Conservation (phyloP, 306 rosid species). For the Spatholobus suberectus region DNA sequence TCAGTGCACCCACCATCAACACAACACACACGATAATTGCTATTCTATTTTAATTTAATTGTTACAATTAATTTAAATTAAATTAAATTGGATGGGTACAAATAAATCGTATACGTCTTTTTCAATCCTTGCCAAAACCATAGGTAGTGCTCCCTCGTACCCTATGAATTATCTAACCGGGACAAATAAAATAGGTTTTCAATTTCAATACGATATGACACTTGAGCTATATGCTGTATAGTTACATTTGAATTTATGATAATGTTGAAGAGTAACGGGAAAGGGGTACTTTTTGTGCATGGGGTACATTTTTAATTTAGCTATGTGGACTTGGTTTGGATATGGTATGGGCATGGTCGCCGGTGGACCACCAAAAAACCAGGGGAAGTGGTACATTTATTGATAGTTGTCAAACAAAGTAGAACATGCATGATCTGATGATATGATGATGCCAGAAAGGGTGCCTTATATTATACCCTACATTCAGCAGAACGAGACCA, state of each 20-base stretch:
- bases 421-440: conserved; percentile 17
- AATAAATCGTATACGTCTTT: conserved; percentile 22
- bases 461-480: background rate
- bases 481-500: background rate
- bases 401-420: conserved; percentile 39
- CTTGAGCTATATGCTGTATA: background rate
- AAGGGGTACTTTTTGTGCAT: conserved; percentile 17
- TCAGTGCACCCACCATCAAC: background rate
- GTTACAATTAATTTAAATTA: background rate
- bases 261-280: conserved; percentile 12
- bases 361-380: conserved; percentile 43
- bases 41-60: background rate
- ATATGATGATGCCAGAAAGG: conserved; percentile 33
- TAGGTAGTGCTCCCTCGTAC: background rate
- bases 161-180: conserved; percentile 15
- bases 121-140: conserved; percentile 24
- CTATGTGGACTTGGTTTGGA: conserved; percentile 8
- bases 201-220: background rate
- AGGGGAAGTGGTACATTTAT: conserved; percentile 36
- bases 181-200: conserved; percentile 7
- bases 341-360: conserved; percentile 3
- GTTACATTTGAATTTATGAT: conserved; percentile 44
- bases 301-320: background rate
- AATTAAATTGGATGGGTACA: background rate
- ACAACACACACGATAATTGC: background rate